phyloP scores from a whole-genome alignment of 768 basidiomycete species.

The Leccinum aurantiacum region DNA sequence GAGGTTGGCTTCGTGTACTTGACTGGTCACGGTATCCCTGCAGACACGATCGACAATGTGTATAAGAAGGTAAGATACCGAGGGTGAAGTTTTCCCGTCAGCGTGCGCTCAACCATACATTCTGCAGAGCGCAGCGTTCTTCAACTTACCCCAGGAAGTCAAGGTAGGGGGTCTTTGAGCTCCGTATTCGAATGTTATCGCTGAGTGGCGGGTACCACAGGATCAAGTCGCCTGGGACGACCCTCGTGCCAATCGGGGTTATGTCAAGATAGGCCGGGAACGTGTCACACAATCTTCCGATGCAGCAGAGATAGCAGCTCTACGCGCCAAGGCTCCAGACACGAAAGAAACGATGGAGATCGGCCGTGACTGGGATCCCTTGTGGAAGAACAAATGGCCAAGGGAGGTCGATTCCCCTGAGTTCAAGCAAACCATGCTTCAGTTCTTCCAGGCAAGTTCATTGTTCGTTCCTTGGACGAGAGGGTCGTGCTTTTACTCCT shows the following conservation, averaged over 20 bases:
- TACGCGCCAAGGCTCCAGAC: conserved; percentile 77
- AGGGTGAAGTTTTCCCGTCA: conserved; percentile 4
- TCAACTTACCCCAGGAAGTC: conserved; percentile 55
- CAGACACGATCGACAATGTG: conserved; percentile 52
- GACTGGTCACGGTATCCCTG: conserved; percentile 66
- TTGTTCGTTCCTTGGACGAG: background rate
- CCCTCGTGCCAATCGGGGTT: conserved; percentile 83
- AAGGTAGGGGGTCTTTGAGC: conserved; percentile 44
- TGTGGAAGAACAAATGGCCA: conserved; percentile 83
- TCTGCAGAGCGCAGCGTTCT: conserved; percentile 73
- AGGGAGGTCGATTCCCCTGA: conserved; percentile 55
- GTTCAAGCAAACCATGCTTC: conserved; percentile 72
- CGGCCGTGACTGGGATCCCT: conserved; percentile 77
- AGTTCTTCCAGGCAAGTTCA: conserved; percentile 63
- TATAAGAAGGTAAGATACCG: conserved; percentile 57
- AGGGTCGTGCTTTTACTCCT: background rate
- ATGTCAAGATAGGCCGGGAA: conserved; percentile 79
- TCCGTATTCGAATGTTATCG: background rate
- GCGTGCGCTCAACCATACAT: background rate
- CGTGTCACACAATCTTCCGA: conserved; percentile 75
- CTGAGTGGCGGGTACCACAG: conserved; percentile 33
- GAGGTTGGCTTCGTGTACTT: conserved; percentile 82
- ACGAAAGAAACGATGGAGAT: conserved; percentile 89
- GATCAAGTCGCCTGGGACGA: conserved; percentile 76
- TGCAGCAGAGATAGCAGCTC: conserved; percentile 65